These are phyloP conservation scores for Clathrus columnatus DNA, from an alignment of 768 basidiomycete species.

Conservation along the genomic window DNA sequence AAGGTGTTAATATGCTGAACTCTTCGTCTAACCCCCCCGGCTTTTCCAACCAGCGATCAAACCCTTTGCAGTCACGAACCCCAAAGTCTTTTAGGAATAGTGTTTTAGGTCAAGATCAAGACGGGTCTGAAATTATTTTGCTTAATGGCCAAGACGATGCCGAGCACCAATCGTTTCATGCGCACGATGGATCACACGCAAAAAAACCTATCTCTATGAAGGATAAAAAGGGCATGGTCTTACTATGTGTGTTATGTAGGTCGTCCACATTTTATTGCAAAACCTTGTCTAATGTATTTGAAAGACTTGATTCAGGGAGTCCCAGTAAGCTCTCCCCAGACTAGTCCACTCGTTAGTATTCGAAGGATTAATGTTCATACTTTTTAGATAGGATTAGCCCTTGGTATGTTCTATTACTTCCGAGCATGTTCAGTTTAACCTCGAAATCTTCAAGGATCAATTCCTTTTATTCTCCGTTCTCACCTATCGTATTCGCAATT, in stretches of 20 bases:
- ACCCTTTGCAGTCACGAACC: constrained; percentile 5
- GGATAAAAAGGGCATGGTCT: constrained; percentile 77
- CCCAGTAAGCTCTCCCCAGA: constrained; percentile 49
- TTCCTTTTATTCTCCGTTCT: constrained; percentile 92
- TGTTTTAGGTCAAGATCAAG: neutral
- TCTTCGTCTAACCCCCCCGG: no score
- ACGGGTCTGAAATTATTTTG: constrained; percentile 10
- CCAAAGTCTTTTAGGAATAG: neutral
- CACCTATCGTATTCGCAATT: constrained; percentile 96
- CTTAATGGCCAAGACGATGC: constrained; percentile 5
- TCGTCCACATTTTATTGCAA: constrained; percentile 15
- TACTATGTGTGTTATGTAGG: constrained; percentile 85
- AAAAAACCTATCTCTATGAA: constrained; percentile 44
- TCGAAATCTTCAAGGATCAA: constrained; percentile 52
- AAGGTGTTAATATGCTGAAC: no score
- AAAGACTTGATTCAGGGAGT: constrained; percentile 65
- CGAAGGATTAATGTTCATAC: neutral
- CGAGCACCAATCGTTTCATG: neutral
- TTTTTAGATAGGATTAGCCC: constrained; percentile 72
- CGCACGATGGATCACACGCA: constrained; percentile 11
- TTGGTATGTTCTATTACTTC: constrained; percentile 40
- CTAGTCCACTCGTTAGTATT: neutral
- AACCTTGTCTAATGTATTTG: neutral
- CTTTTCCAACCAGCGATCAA: no score
- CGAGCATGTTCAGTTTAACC: constrained; percentile 5